These are phyloP conservation scores for Neofusicoccum kwambonambiense DNA, from an alignment of 2,329 filamentous ascomycete species.

Conservation along the genomic window DNA sequence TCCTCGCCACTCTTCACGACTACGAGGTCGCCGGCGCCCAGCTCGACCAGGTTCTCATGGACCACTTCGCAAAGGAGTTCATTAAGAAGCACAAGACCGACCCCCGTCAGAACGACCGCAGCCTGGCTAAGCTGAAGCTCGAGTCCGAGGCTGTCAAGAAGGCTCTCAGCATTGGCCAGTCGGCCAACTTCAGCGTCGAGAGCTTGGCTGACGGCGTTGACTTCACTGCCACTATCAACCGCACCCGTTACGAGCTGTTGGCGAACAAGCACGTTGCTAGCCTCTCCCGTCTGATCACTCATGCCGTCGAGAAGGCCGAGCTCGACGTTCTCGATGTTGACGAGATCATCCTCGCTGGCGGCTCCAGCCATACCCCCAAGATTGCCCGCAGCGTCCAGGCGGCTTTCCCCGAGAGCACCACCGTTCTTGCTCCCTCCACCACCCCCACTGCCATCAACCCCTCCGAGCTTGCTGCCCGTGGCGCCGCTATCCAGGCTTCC, in stretches of 20 bases:
- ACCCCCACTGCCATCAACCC: conserved; percentile 80
- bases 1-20: conserved; percentile 90
- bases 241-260: conserved; percentile 87
- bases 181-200: conserved; percentile 91
- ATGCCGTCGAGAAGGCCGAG: conserved; percentile 85
- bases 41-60: conserved; percentile 86
- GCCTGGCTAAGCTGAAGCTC: conserved; percentile 86
- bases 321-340: conserved; percentile 91
- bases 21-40: conserved; percentile 87
- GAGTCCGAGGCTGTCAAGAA: conserved; percentile 92
- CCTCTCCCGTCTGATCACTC: conserved; percentile 81
- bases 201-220: conserved; percentile 85
- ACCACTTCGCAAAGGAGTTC: conserved; percentile 98
- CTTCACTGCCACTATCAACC: conserved; percentile 88
- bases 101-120: conserved; percentile 75
- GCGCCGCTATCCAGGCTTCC: conserved; percentile 92
- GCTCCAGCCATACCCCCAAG: conserved; percentile 89
- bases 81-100: conserved; percentile 90
- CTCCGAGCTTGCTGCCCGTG: conserved; percentile 82
- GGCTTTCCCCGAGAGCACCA: conserved; percentile 78
- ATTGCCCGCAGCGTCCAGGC: conserved; percentile 76
- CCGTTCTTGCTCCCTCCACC: conserved; percentile 80
- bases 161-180: conserved; percentile 81
- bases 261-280: conserved; percentile 82
- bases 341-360: conserved; percentile 90